Evolutionary conservation across 805 yeast species (phyloP), one percentile per base, ranked within the genome.

Genomic region (Kodamaea fukazawae): DNA sequence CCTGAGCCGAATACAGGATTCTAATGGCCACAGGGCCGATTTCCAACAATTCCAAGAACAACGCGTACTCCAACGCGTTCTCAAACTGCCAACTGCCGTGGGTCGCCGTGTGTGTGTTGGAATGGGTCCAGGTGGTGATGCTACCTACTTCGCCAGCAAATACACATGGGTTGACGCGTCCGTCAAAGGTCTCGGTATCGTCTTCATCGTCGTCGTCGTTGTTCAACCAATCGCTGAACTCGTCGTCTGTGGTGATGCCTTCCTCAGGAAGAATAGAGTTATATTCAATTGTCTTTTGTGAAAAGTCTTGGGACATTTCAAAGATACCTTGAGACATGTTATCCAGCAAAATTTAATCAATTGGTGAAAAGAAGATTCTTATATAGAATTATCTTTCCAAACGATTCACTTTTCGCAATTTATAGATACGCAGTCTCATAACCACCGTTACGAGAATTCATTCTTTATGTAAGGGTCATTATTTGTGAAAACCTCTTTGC

Each of bases 321-420:
- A 38, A 38, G 16, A 38, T 23, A 25, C 42, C 42, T 38, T 38
- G 42, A 13, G 42, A 38, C 42, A 38, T 37, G 22, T 20, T 20
- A 20, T 20, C 5, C 23, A 20, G 8, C 23, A 20, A 20, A 20
- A 20, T 6, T 20, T 20, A 20, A 6, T 8, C 23, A 20, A 8
- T 20, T 20, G 23, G 23, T 20, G 8, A 20, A 20, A 20, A 20
- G 23, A 20, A 20, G 7, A 6, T 20, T 20, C 23, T 20, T 20
- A 6, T 20, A 20, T 20, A 20, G 23, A 20, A 6, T 20, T 20
- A 20, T 20, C 5, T 20, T 20, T 8, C 8, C 23, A 6, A 5
- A 8, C 23, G 7, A 6, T 20, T 5, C 8, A 20, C 23, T 20
- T 20, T 20, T 20, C 23, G 23, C 23, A 20, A 20, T 20, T 20